Base-by-base conservation (phyloP, 2,329 filamentous ascomycete species). In the Fusarium nanum region DNA sequence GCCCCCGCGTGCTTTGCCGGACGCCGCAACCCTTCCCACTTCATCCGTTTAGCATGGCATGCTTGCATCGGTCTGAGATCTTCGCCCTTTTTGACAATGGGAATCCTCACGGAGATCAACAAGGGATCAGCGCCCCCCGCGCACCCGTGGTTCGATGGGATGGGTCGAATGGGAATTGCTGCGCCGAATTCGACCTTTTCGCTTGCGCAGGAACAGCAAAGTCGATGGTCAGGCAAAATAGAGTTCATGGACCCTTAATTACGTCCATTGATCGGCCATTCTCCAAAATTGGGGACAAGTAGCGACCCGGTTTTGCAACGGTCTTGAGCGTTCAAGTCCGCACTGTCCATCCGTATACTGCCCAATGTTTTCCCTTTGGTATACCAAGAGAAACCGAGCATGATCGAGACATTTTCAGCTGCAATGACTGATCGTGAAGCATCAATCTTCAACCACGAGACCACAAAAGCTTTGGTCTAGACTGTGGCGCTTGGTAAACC, bases 141-240 rank as follows among this genome's bases (percentile, higher is more conserved):
- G 53, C 50, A 53, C 22, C 23, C 32, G 49, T 53, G 49, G 49
- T 53, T 27, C 34, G 49, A 53, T 53, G 23, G 23, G 45, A 37
- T 37, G 34, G 34, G 34, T 40, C 37, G 44, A 50, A 55, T 34
- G 53, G 65, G 44, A 50, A 56, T 28, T 66, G 16, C 48, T 65
- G 59, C 42, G 64, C 44, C 55, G 53, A 64, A 56, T n/a, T 53
- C 32, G 56, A 45, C 57, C 27, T 25, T 44, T 70, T 71, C 68
- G 60, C 68, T 66, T 69, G 66, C 57, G 68, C 64, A 71, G 68
- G 65, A 72, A 72, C 68, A 45, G 42, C 59, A 59, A 55, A 60
- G 30, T 42, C 50, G 47, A 59, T 53, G 44, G 40, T 13, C 49
- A 46, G 22, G 30, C 14, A 47, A 68, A 64, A 55, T 64, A 54